These are phyloP conservation scores for Trypethelium eluteriae DNA, from an alignment of 495 filamentous ascomycete genomes.

Conservation along the genomic window DNA sequence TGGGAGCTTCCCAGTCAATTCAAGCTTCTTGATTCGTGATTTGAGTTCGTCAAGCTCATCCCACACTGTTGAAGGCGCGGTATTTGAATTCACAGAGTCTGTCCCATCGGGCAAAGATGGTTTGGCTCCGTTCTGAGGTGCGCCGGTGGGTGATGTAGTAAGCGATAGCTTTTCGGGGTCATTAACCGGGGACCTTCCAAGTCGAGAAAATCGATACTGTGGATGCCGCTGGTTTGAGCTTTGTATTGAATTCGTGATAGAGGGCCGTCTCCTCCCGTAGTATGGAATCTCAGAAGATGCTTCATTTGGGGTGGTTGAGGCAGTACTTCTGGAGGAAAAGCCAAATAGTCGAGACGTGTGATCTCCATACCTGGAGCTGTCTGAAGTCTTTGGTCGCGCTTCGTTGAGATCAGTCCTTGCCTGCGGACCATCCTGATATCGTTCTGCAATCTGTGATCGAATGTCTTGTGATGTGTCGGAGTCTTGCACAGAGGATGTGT, in stretches of 20 bases:
- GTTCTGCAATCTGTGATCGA: background rate
- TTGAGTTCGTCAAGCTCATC: slow-evolving; percentile 96
- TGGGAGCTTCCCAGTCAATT: slow-evolving; percentile 79
- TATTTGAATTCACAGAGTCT: slow-evolving; percentile 77
- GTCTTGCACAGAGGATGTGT: background rate
- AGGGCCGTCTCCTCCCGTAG: slow-evolving; percentile 21
- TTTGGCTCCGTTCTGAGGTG: slow-evolving; percentile 17
- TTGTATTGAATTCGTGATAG: slow-evolving; percentile 17
- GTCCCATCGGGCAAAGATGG: slow-evolving; percentile 46
- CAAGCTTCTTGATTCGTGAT: slow-evolving; percentile 84
- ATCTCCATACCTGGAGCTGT: background rate
- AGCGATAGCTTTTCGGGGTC: slow-evolving; percentile 38
- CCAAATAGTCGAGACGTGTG: background rate
- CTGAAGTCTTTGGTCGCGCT: background rate
- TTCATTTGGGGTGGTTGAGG: background rate
- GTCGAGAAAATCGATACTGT: slow-evolving; percentile 23
- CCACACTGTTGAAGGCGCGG: slow-evolving; percentile 89
- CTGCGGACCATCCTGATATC: background rate
- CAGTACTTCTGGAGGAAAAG: background rate
- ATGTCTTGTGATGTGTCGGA: background rate
- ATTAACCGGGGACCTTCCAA: slow-evolving; percentile 25
- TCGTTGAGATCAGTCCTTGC: background rate
- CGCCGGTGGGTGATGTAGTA: slow-evolving; percentile 35
- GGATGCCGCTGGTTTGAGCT: slow-evolving; percentile 2
- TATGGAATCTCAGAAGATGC: slow-evolving; percentile 18